Evolutionary conservation across 2,329 filamentous ascomycete genomes (phyloP).

Genomic region (Plectosphaerella sp.): DNA sequence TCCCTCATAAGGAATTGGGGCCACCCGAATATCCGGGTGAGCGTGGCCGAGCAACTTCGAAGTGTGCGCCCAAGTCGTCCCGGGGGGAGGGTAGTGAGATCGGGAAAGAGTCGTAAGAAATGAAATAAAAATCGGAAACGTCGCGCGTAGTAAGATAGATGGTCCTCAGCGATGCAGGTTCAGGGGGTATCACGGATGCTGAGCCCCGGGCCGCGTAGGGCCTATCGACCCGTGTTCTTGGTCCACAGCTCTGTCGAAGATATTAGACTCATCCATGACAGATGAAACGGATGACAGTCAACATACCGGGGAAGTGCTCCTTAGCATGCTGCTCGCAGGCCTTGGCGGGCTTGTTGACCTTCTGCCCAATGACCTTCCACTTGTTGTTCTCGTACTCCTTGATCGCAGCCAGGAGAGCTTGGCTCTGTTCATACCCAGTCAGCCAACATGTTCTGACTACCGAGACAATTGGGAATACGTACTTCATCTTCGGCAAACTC

Average conservation of each 20-base stretch:
- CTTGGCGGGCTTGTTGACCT: conserved; percentile 97
- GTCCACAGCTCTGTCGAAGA: not conserved
- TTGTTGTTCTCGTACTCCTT: conserved; percentile 99
- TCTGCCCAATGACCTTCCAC: conserved; percentile 95
- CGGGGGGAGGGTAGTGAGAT: no score
- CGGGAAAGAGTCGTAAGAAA: no score
- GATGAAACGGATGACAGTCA: not conserved
- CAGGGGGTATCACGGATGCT: no score
- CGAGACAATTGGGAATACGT: conserved; percentile 24
- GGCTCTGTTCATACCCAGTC: conserved; percentile 48
- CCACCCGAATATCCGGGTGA: no score
- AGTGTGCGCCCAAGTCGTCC: no score
- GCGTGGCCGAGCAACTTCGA: no score
- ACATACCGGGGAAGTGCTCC: conserved; percentile 72
- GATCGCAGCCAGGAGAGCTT: conserved; percentile 83
- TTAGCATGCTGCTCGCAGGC: conserved; percentile 80
- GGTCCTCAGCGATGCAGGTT: no score
- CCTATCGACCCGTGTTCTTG: not conserved
- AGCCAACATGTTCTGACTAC: conserved; percentile 1
- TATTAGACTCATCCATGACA: not conserved
- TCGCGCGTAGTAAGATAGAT: no score
- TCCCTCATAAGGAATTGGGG: no score
- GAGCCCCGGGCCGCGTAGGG: not conserved
- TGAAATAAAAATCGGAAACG: no score
- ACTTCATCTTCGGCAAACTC: conserved; percentile 98